These are phyloP conservation scores for Hysterangium stoloniferum DNA, from an alignment of 768 basidiomycete genomes.

Conservation along the genomic window DNA sequence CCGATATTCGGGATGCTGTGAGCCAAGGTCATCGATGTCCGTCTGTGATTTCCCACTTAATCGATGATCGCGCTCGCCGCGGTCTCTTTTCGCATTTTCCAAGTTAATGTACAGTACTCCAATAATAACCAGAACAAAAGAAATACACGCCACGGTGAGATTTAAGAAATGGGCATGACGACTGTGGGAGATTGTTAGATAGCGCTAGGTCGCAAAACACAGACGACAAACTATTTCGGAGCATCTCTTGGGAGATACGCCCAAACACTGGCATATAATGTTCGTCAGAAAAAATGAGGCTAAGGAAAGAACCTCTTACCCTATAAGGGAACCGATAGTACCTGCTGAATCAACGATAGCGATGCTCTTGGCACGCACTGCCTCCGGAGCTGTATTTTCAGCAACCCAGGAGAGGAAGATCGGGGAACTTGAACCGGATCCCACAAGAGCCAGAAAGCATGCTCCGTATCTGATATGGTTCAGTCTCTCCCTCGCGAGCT, in stretches of 20 bases:
- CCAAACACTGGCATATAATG: slow-evolving; percentile 35
- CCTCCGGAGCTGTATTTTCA: slow-evolving; percentile 45
- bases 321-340: slow-evolving; percentile 37
- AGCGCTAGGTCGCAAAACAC: too few relatives aligned
- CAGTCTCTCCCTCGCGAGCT: background rate
- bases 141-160: too few relatives aligned
- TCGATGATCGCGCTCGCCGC: too few relatives aligned
- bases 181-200: too few relatives aligned
- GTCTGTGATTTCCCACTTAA: too few relatives aligned
- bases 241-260: slow-evolving; percentile 40
- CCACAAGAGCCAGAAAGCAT: slow-evolving; percentile 38
- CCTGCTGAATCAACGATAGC: slow-evolving; percentile 38
- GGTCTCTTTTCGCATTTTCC: too few relatives aligned
- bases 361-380: slow-evolving; percentile 37
- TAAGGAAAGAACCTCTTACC: slow-evolving; percentile 28
- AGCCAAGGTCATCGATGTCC: too few relatives aligned
- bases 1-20: too few relatives aligned
- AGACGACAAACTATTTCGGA: slow-evolving; percentile 30
- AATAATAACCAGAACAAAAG: too few relatives aligned
- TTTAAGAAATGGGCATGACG: too few relatives aligned
- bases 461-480: slow-evolving; percentile 34
- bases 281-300: background rate
- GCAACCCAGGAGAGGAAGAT: slow-evolving; percentile 39
- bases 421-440: slow-evolving; percentile 33
- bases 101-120: too few relatives aligned